These are phyloP conservation scores for Pterulicium gracile DNA, from an alignment of 1,284 basidiomycete species.

Conservation along the genomic window DNA sequence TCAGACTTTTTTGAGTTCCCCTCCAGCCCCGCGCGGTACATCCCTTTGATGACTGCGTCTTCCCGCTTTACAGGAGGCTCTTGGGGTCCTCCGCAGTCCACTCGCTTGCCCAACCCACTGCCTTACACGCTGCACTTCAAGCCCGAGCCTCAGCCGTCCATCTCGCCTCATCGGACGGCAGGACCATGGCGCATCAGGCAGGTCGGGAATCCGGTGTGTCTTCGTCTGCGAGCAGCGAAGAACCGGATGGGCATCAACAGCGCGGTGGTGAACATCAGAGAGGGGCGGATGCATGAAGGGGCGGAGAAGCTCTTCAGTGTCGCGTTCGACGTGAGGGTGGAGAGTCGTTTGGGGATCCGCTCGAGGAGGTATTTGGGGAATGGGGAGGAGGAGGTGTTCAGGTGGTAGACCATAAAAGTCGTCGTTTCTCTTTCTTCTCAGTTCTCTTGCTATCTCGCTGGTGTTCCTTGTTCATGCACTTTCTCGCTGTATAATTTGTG, in stretches of 20 bases:
- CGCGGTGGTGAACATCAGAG: no score
- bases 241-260: neutral
- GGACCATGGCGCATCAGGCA: neutral
- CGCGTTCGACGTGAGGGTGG: neutral
- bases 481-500: neutral
- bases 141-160: neutral
- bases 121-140: neutral
- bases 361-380: no score
- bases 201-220: neutral
- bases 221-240: neutral
- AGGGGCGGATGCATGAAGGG: neutral
- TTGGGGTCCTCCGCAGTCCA: neutral
- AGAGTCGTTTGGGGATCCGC: neutral
- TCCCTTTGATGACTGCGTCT: no score
- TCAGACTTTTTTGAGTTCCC: no score
- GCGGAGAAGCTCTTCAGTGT: neutral
- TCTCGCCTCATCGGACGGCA: neutral
- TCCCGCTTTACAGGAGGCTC: no score
- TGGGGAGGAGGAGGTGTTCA: no score
- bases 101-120: neutral
- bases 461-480: neutral
- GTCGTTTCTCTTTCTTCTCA: neutral
- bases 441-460: neutral
- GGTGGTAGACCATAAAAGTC: no score
- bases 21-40: neutral